A percentile compares a stretch with the other conserved stretches of the same genome.
These are phyloP conservation scores for Calocera viscosa DNA, from an alignment of 768 basidiomycete species.

Conservation along the genomic window DNA sequence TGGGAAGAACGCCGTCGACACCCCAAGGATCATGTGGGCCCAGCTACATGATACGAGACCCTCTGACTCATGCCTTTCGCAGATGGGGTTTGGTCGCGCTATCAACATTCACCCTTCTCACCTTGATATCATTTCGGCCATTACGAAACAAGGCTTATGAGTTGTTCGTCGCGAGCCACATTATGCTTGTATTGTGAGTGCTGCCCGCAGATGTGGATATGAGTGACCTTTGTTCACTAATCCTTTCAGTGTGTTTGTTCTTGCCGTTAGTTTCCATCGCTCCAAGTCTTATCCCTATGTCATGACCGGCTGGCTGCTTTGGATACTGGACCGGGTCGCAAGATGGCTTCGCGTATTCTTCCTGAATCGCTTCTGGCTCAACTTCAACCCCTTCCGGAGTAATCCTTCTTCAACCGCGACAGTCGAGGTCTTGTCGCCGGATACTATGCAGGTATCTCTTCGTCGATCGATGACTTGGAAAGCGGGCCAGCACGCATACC, in stretches of 20 bases:
- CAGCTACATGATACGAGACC: too few species aligned
- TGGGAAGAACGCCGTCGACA: neutral
- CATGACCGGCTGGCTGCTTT: constrained; percentile 24
- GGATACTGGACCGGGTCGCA: constrained; percentile 26
- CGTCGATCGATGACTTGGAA: constrained; percentile 18
- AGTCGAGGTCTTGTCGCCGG: constrained; percentile 15
- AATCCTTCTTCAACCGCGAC: constrained; percentile 21
- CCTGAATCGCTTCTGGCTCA: constrained; percentile 25
- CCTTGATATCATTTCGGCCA: constrained; percentile 18
- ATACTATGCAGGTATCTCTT: constrained; percentile 14
- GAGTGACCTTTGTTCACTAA: constrained; percentile 23
- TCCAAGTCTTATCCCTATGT: constrained; percentile 9
- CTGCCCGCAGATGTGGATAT: constrained; percentile 9
- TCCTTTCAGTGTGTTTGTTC: constrained; percentile 18
- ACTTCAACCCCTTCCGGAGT: constrained; percentile 16
- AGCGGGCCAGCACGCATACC: constrained; percentile 26
- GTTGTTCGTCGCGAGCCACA: constrained; percentile 26
- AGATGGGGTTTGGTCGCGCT: constrained; percentile 23
- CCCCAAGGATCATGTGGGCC: constrained; percentile 3
- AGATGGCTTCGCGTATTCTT: constrained; percentile 21
- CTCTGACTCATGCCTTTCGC: constrained; percentile 10
- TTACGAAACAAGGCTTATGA: constrained; percentile 25
- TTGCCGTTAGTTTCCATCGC: constrained; percentile 19
- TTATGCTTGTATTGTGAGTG: constrained; percentile 21
- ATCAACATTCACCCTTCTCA: constrained; percentile 22